Evolutionary conservation across 2,329 filamentous ascomycete genomes (phyloP), one percentile per base, ranked within the genome.

Genomic region (Colletotrichum aenigma): DNA sequence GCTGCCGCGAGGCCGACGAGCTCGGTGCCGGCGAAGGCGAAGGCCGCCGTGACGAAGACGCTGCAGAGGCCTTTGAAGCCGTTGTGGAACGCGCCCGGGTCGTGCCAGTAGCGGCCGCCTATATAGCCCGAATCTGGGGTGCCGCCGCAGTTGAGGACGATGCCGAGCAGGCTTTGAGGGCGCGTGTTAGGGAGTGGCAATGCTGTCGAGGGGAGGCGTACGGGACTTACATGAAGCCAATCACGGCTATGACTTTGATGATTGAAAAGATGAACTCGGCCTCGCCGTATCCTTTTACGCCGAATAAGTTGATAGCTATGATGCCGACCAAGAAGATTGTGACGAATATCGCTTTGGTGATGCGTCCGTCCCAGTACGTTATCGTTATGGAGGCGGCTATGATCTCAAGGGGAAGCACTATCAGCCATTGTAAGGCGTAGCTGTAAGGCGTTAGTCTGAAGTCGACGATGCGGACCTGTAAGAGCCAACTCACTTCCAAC

Each of bases 211-310:
- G 38, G 6, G 30, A 43, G 32, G 26, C 60, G 21, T 32, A 13
- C 3, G 86, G n/a, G n/a, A 52, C 92, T 87, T 85, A 94, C 93
- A 98, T 96, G 85, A 97, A 98, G 67, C 94, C 95, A 78, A 98
- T 93, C 9, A 98, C 92, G 34, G 96, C 95, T 56, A 93, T 88
- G 66, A 98, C 92, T 83, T 98, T 98, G 86, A 98, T 88, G 68
- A 96, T 92, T 36, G 95, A 94, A 82, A 98, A 97, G 72, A 96
- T 87, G 79, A 98, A 98, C 81, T 98, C 96, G 18, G 95, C 95
- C 84, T 98, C 96, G 81, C 95, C 96, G 79, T 97, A 98, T 30
- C 94, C 95, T 81, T 94, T 94, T 77, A 98, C 94, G 66, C 96
- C 95, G 80, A 96, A 97, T 78, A 98, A 84, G 82, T 98, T 98